Conservation (phyloP, 768 basidiomycete species). For the Macrocybe gigantea region DNA sequence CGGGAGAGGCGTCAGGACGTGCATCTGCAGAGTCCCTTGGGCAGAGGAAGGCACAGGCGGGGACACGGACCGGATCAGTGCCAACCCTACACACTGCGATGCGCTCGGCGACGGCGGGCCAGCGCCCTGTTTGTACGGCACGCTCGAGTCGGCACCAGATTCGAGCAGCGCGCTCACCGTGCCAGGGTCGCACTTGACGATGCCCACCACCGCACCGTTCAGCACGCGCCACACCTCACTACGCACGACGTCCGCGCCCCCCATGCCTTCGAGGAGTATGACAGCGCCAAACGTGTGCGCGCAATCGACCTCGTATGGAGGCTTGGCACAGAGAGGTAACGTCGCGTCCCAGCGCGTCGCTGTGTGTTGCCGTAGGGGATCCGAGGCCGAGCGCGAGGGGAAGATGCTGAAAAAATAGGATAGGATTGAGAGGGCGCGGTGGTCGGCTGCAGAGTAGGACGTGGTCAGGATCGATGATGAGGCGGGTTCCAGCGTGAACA, state of each 20-base stretch:
- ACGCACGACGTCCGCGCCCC: constrained; percentile 71
- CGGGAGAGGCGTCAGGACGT: constrained; percentile 78
- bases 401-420: constrained; percentile 70
- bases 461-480: constrained; percentile 36
- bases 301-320: constrained; percentile 71
- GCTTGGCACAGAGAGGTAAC: constrained; percentile 58
- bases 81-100: constrained; percentile 72
- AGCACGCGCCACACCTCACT: constrained; percentile 67
- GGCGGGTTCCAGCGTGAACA: constrained; percentile 42
- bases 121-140: constrained; percentile 57
- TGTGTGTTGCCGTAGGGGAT: constrained; percentile 24
- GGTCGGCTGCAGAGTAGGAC: constrained; percentile 54
- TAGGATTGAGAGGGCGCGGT: constrained; percentile 62
- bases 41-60: constrained; percentile 13
- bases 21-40: constrained; percentile 35
- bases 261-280: constrained; percentile 66
- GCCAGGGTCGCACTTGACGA: constrained; percentile 50
- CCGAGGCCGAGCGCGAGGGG: constrained; percentile 11
- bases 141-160: not conserved
- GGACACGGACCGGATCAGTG: constrained; percentile 55
- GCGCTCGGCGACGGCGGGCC: constrained; percentile 49
- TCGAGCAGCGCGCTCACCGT: constrained; percentile 23
- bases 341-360: constrained; percentile 60
- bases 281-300: constrained; percentile 46
- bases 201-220: constrained; percentile 75